Base-by-base conservation (phyloP, 176 grass and related monocot genomes). In the Zizania latifolia region DNA sequence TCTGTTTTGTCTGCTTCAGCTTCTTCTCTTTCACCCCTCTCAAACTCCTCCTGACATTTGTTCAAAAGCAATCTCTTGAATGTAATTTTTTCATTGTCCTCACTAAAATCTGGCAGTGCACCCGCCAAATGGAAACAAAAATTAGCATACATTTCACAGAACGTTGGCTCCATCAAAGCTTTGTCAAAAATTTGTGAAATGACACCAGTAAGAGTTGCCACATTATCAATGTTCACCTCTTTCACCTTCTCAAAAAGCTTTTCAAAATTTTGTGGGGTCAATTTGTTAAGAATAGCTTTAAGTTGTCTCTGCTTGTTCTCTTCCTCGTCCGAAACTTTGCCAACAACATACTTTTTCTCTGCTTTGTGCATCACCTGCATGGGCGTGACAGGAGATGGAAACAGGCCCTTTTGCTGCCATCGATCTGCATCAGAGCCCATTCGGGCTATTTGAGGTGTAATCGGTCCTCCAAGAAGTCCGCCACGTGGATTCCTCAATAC, bases 171-270 rank as follows among this genome's bases (percentile, higher is more conserved):
- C 88, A 67, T 97, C 70, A 97, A 85, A 66, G 94, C 94, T 82
- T 97, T 97, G 77, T 97, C 94, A 89, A 97, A 97, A 79, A 97
- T 93, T 73, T 97, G 94, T 4, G 90, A 89, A 83, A 97, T 97
- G 76, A 97, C 86, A 32, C 94, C 94, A 4, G 51, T 81, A 48
- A 97, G 85, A 68, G 94, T 97, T 39, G 15, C 43, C 33, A 85
- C 80, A 36, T 11, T 93, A 64, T 97, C 94, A 12, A 97, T 97
- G 53, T 93, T 93, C 29, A 93, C 94, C 9, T 84, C 83, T 41
- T 93, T 91, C 7, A 97, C 94, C 69, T 89, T 78, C 50, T 27
- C 80, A 82, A 97, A 97, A 64, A 97, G 85, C 76, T 93, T 97
- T 38, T 97, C 94, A 82, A 97, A 97, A 60, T 97, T 97, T 69